A percentile compares a stretch with the other conserved stretches of the same genome.
These are phyloP conservation scores for Didymella keratinophila DNA, from an alignment of 2,329 filamentous ascomycete genomes.

Conservation along the genomic window DNA sequence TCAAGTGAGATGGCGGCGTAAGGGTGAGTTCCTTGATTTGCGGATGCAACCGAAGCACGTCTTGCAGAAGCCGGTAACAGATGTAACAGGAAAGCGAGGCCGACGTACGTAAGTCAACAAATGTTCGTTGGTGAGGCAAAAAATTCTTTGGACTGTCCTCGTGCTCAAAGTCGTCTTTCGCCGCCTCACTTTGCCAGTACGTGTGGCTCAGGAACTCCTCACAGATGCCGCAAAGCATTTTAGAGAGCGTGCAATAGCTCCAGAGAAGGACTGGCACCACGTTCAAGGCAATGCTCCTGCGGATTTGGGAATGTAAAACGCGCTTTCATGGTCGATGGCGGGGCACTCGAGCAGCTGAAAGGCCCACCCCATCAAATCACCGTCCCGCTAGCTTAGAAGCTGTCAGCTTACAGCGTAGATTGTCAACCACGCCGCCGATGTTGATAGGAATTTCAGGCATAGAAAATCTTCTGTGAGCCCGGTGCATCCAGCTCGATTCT, in stretches of 20 bases:
- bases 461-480: constrained; percentile 37
- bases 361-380: no score
- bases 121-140: not conserved
- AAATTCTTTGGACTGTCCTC: no score
- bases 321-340: no score
- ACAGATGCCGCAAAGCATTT: not conserved
- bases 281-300: no score
- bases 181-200: not conserved
- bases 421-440: no score
- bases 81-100: not conserved
- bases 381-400: no score
- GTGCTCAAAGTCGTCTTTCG: no score
- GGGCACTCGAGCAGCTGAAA: no score
- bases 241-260: not conserved
- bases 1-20: no score
- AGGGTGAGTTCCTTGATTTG: not conserved
- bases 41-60: not conserved
- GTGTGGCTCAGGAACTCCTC: not conserved
- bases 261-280: no score
- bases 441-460: constrained; percentile 27
- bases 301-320: no score
- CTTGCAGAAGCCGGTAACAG: not conserved
- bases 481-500: constrained; percentile 15
- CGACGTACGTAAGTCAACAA: not conserved
- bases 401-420: no score